Conservation (phyloP, 2,329 filamentous ascomycete genomes). For the Zymoseptoria passerinii region DNA sequence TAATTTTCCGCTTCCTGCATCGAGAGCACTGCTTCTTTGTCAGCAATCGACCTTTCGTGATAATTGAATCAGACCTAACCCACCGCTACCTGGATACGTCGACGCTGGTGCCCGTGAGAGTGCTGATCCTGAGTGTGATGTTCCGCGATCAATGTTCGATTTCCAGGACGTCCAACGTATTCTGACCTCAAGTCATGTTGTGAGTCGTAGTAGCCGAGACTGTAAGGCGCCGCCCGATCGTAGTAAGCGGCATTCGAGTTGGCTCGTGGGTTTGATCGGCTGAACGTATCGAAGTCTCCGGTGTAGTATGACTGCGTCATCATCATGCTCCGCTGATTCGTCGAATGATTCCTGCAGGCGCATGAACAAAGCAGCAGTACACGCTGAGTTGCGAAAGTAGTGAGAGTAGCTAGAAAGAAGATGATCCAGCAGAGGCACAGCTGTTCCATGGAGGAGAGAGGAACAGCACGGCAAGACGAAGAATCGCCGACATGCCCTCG, state of each 20-base stretch:
- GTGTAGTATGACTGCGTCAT: constrained; percentile 25
- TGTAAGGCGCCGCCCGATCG: constrained; percentile 20
- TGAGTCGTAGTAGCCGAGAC: constrained; percentile 18
- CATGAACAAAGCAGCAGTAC: constrained; percentile 4
- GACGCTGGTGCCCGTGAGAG: constrained; percentile 31
- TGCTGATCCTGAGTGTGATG: constrained; percentile 29
- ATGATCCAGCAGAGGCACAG: not conserved
- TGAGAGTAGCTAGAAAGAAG: not conserved
- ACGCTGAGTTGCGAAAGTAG: not conserved
- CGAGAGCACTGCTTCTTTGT: constrained; percentile 61
- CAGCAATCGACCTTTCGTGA: constrained; percentile 2
- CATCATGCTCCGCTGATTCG: constrained; percentile 20
- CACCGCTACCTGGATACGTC: constrained; percentile 49
- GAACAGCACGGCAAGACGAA: not conserved
- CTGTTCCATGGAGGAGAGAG: not conserved
- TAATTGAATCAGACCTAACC: constrained; percentile 12
- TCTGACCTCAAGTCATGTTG: constrained; percentile 20
- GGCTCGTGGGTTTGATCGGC: constrained; percentile 17
- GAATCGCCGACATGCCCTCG: not conserved
- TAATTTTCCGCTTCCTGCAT: constrained; percentile 89
- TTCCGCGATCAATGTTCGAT: constrained; percentile 23
- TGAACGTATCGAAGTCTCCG: constrained; percentile 20
- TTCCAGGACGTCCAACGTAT: constrained; percentile 15
- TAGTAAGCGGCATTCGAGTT: constrained; percentile 18
- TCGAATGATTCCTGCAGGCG: constrained; percentile 10